These are phyloP conservation scores for Neospermospora avenae DNA, from an alignment of 2,329 filamentous ascomycete genomes.

Conservation along the genomic window DNA sequence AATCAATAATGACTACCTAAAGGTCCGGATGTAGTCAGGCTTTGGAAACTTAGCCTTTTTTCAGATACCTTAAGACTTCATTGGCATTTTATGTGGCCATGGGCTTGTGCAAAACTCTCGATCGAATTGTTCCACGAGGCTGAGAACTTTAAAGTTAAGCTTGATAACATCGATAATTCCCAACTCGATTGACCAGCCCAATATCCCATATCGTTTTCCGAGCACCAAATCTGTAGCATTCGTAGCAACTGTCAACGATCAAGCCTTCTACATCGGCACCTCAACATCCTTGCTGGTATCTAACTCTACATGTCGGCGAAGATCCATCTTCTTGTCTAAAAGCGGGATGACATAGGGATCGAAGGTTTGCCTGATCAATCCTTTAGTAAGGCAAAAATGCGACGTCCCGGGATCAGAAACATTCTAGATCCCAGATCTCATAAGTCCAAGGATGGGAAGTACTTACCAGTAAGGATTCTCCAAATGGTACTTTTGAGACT, in stretches of 20 bases:
- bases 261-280: conserved; percentile 34
- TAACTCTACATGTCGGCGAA: conserved; percentile 65
- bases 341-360: conserved; percentile 70
- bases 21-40: too few relatives aligned
- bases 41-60: background rate
- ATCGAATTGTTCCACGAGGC: background rate
- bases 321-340: conserved; percentile 65
- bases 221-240: too few relatives aligned
- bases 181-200: too few relatives aligned
- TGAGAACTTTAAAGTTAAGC: background rate
- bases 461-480: conserved; percentile 42
- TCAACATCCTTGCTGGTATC: conserved; percentile 51
- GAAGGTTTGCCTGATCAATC: conserved; percentile 68
- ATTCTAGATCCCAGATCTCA: too few relatives aligned
- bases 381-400: too few relatives aligned
- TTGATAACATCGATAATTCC: too few relatives aligned
- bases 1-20: background rate
- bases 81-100: too few relatives aligned
- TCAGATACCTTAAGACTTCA: too few relatives aligned
- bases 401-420: too few relatives aligned
- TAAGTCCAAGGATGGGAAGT: too few relatives aligned
- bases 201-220: too few relatives aligned
- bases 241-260: too few relatives aligned
- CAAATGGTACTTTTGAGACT: conserved; percentile 60
- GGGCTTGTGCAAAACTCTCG: background rate